Evolutionary conservation across 352 stramenopile species (phyloP).

Genomic region (Lagenidium giganteum): DNA sequence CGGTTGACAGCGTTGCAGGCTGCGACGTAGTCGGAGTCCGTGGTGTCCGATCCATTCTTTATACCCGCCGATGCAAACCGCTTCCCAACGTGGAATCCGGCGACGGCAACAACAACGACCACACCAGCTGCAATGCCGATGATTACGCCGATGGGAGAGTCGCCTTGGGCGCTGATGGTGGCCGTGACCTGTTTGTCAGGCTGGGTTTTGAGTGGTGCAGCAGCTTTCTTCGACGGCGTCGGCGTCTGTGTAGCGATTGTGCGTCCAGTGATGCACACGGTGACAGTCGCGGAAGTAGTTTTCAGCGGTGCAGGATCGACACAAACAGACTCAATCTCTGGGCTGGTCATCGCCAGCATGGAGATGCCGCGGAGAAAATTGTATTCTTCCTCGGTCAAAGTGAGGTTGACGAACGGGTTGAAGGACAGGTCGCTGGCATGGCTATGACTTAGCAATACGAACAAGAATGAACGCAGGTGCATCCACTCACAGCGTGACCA

Average conservation of each 20-base stretch:
- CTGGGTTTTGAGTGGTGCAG: too few species aligned
- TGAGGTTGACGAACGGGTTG: constrained; percentile 51
- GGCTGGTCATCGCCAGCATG: constrained; percentile 31
- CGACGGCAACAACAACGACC: constrained; percentile 6
- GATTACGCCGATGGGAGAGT: constrained; percentile 31
- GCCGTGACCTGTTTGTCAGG: neutral
- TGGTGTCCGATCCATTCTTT: neutral
- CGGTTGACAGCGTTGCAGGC: constrained; percentile 3
- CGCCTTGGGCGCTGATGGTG: constrained; percentile 15
- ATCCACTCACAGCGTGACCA: constrained; percentile 41
- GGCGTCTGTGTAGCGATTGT: too few species aligned
- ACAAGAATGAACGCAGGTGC: too few species aligned
- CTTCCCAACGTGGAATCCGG: too few species aligned
- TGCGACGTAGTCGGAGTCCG: too few species aligned
- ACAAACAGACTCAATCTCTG: constrained; percentile 49
- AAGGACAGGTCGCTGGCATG: constrained; percentile 29
- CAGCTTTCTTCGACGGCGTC: too few species aligned
- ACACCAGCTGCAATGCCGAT: constrained; percentile 28
- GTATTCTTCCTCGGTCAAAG: constrained; percentile 17
- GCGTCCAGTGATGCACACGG: too few species aligned
- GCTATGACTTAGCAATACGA: too few species aligned
- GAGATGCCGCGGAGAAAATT: constrained; percentile 27
- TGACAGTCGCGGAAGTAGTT: too few species aligned
- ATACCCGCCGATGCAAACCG: too few species aligned
- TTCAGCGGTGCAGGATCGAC: too few species aligned